A percentile compares a stretch with the other conserved stretches of the same genome.
Evolutionary conservation across 2,329 filamentous ascomycete species (phyloP).

Genomic region (Allantophomopsis lycopodina): DNA sequence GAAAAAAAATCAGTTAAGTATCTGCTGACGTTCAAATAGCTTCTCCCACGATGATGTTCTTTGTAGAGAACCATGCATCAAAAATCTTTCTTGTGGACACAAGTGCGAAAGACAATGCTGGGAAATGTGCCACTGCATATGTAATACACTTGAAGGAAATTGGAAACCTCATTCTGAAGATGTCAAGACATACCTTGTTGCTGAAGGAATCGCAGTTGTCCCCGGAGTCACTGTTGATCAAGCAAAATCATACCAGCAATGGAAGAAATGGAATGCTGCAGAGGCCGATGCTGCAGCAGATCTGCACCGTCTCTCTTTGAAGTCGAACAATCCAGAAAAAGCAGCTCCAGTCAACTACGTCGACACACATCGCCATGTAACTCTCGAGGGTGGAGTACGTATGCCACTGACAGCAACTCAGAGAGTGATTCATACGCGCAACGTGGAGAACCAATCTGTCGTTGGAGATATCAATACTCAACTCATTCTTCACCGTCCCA

Average conservation of each 20-base stretch:
- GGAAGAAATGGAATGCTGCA: background rate
- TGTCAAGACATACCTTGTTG: background rate
- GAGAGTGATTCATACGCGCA: background rate
- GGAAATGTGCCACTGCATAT: constrained; percentile 10
- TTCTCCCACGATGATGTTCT: constrained; percentile 11
- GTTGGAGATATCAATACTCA: too few relatives aligned
- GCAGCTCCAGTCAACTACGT: background rate
- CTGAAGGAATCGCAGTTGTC: background rate
- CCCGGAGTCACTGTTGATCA: background rate
- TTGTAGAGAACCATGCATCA: constrained; percentile 12
- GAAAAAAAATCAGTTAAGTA: background rate
- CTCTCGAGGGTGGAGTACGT: background rate
- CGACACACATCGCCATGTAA: background rate
- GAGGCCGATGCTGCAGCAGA: background rate
- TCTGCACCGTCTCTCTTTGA: background rate
- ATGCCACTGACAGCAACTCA: background rate
- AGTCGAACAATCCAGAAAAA: background rate
- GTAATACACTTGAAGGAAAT: background rate
- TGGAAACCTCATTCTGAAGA: too few relatives aligned
- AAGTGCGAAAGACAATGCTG: constrained; percentile 12
- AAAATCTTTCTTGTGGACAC: constrained; percentile 14
- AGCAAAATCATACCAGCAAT: background rate
- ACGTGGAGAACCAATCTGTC: too few relatives aligned
- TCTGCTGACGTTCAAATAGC: background rate
- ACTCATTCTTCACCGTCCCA: too few relatives aligned